Base-by-base conservation (phyloP, 257 asterid species). In the Solanum commersonii region DNA sequence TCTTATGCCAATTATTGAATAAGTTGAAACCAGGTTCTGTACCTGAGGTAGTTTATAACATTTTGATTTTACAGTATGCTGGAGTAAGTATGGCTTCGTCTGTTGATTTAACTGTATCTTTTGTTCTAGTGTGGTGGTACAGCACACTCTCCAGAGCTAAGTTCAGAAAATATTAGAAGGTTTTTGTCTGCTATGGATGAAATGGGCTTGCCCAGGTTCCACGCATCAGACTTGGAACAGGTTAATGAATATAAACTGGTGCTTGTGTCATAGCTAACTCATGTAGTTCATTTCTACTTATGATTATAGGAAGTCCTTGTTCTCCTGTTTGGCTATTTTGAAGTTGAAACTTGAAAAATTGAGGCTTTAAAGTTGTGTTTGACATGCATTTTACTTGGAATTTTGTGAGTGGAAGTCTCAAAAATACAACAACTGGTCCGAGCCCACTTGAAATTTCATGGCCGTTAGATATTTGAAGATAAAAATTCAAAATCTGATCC, bases 21-120 rank as follows among this genome's bases (percentile, higher is more conserved):
- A 95, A 89, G 89, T 89, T 97, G 77, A 96, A 93, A 90, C 98
- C 98, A 18, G 94, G 95, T 87, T 92, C 93, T 10, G 91, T 95
- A 78, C n/a, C 93, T 65, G 93, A 94, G 98, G 99, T 96, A 87
- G 71, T 78, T 74, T 16, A 79, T 65, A 10, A 27, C 42, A 29
- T 59, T 40, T 85, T 68, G 2, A 63, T 85, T 85, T 68, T 67
- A 22, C 34, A 85, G 67, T 35, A 34, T 68, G 77, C 12, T 65
- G 68, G 88, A 40, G 87, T 40, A 44, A n/a, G 38, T 37, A 63
- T 70, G 46, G 34, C 40, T 83, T 84, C 9, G 71, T 44, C 14
- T 72, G 40, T 29, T 44, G 25, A 42, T 42, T 42, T 42, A 42
- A 25, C 25, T 40, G 14, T 42, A 78, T 25, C 13, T 56, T 87